These are phyloP conservation scores for Aspergillus luchuensis DNA, from an alignment of 2,329 filamentous ascomycete genomes.

Conservation along the genomic window DNA sequence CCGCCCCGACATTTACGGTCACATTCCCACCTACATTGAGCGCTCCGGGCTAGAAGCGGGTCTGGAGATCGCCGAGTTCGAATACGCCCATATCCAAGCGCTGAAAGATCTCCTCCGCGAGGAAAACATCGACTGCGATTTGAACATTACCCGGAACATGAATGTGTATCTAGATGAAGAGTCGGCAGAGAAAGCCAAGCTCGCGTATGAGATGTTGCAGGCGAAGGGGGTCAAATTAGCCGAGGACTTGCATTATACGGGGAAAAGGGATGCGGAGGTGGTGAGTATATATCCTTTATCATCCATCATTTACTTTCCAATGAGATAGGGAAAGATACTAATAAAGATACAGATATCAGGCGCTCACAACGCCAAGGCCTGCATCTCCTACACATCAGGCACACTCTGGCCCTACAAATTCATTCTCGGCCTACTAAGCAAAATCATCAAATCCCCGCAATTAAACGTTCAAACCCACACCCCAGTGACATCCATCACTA, in stretches of 20 bases:
- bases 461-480: conserved; percentile 59
- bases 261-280: conserved; percentile 32
- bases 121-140: conserved; percentile 51
- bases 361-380: conserved; percentile 43
- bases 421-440: conserved; percentile 66
- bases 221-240: conserved; percentile 30
- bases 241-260: conserved; percentile 33
- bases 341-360: conserved; percentile 34
- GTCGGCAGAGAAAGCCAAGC: conserved; percentile 31
- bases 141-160: conserved; percentile 45
- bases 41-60: conserved; percentile 41
- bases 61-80: conserved; percentile 45
- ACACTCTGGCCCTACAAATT: conserved; percentile 72
- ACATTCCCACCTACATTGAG: conserved; percentile 41
- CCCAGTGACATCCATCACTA: conserved; percentile 39
- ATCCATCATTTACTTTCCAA: not conserved
- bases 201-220: conserved; percentile 35
- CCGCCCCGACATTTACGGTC: conserved; percentile 47
- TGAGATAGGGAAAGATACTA: not conserved
- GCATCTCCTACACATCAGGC: conserved; percentile 40
- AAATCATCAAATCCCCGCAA: conserved; percentile 54
- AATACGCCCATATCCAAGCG: conserved; percentile 45
- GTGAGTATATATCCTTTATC: conserved; percentile 20
- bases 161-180: conserved; percentile 45
- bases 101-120: conserved; percentile 45